Base-by-base conservation (phyloP, 1,284 basidiomycete species). In the Bjerkandera adusta region DNA sequence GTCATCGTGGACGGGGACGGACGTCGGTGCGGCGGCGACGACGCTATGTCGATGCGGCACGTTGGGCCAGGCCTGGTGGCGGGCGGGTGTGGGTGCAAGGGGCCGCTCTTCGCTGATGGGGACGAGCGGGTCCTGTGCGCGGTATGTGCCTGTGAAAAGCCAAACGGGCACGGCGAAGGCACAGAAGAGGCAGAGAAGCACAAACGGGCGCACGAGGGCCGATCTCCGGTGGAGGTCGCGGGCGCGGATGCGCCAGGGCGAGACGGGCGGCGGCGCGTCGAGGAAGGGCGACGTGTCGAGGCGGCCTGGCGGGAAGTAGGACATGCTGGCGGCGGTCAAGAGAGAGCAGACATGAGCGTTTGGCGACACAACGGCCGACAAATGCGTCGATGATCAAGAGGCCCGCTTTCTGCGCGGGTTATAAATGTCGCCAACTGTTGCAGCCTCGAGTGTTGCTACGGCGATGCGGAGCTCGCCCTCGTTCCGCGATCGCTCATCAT, bases 231-330 rank as follows among this genome's bases (percentile, higher is more conserved):
- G 22, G 15, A 38, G 21, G 36, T 40, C 49, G 42, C 43, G 43
- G 25, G 38, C 36, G 20, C 34, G 27, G 16, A 43, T 27, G 39
- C 38, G 34, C 43, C 41, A 45, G 2, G 42, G 43, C 6, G 45
- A 16, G 30, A 42, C 10, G 22, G 48, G 43, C 18, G n/a, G n/a
- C n/a, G 18, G 21, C 47, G 44, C 34, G 51, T 35, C 26, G 45
- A 47, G 56, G 30, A 51, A 48, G 21, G 50, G 50, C 33, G 53
- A 47, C 49, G 56, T 56, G 45, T 39, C 38, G 15, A 30, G 35
- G 26, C 32, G 43, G 27, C 32, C 36, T 15, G 13, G 21, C n/a
- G 38, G 32, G 16, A 12, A 21, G 40, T 32, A 24, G 15, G 30
- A 25, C 11, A 25, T n/a, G 22, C 24, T 38, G 22, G 22, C 20